Percentiles rank a stretch among this genome's conserved stretches.
Evolutionary conservation across 129 eudicot genomes (phyloP).

Genomic region (Lonicera japonica): DNA sequence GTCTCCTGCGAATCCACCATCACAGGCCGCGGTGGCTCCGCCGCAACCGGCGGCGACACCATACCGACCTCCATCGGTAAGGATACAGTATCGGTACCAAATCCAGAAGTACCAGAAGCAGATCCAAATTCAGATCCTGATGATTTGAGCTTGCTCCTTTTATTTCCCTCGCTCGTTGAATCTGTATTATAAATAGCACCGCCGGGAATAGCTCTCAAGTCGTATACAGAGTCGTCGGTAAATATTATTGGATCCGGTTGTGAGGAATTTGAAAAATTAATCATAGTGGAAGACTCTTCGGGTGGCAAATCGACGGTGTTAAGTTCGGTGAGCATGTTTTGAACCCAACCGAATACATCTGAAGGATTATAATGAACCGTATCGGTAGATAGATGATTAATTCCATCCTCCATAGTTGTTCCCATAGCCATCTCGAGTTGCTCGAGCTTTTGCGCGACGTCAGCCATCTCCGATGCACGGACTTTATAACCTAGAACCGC

Average conservation of each 20-base stretch:
- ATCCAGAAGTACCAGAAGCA: too few species aligned
- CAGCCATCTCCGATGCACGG: constrained; percentile 66
- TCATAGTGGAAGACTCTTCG: constrained; percentile 16
- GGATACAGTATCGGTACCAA: not conserved
- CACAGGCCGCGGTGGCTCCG: constrained; percentile 41
- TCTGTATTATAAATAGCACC: constrained; percentile 30
- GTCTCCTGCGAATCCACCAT: constrained; percentile 82
- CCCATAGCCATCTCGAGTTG: constrained; percentile 74
- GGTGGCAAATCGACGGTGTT: constrained; percentile 3
- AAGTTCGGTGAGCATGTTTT: constrained; percentile 62
- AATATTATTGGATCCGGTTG: constrained; percentile 2
- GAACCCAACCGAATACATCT: constrained; percentile 71
- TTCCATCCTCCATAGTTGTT: constrained; percentile 42
- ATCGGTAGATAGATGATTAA: constrained; percentile 38
- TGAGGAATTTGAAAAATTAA: constrained; percentile 28
- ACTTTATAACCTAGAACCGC: constrained; percentile 77
- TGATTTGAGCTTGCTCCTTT: constrained; percentile 50
- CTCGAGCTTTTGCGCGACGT: constrained; percentile 67
- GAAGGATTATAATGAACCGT: constrained; percentile 77
- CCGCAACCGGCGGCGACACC: constrained; percentile 1
- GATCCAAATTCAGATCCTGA: constrained; percentile 36
- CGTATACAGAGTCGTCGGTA: constrained; percentile 32
- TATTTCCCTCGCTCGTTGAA: not conserved
- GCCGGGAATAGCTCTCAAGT: constrained; percentile 71
- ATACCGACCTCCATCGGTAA: not conserved